Conservation (phyloP, 75 land plant species). For the Isoetes taiwanensis region DNA sequence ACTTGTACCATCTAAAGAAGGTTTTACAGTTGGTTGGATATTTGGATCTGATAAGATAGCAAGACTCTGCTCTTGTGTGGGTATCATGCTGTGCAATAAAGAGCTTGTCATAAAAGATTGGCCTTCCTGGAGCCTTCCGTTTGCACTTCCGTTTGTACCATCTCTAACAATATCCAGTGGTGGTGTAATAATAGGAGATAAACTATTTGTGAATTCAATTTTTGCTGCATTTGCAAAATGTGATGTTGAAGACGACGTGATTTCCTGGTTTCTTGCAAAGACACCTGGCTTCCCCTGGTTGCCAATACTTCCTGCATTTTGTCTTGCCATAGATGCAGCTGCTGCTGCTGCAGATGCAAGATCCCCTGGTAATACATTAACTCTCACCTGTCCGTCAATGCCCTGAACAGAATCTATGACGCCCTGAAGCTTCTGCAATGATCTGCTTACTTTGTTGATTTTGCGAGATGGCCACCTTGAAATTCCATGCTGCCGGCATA, state of each 20-base stretch:
- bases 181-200: conserved; percentile 6
- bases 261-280: background rate
- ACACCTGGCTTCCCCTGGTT: conserved; percentile 4
- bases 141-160: background rate
- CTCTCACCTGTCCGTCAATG: conserved; percentile 44
- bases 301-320: conserved; percentile 5
- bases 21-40: too few relatives aligned
- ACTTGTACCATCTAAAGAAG: background rate
- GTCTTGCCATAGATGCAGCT: background rate
- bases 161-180: conserved; percentile 2
- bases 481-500: conserved; percentile 82
- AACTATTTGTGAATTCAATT: background rate
- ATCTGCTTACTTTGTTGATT: conserved; percentile 89
- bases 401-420: conserved; percentile 94
- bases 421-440: conserved; percentile 28
- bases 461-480: conserved; percentile 89
- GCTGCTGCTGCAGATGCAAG: conserved; percentile 42
- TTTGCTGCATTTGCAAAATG: background rate
- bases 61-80: too few relatives aligned
- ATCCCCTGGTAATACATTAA: conserved; percentile 43
- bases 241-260: background rate
- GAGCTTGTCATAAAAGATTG: background rate
- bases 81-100: background rate
- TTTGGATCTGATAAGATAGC: too few relatives aligned
- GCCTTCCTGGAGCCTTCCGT: background rate